Percentiles rank a stretch among this genome's conserved stretches.
phyloP scores from a whole-genome alignment of 2,329 filamentous ascomycete genomes.

The Cytospora mali region DNA sequence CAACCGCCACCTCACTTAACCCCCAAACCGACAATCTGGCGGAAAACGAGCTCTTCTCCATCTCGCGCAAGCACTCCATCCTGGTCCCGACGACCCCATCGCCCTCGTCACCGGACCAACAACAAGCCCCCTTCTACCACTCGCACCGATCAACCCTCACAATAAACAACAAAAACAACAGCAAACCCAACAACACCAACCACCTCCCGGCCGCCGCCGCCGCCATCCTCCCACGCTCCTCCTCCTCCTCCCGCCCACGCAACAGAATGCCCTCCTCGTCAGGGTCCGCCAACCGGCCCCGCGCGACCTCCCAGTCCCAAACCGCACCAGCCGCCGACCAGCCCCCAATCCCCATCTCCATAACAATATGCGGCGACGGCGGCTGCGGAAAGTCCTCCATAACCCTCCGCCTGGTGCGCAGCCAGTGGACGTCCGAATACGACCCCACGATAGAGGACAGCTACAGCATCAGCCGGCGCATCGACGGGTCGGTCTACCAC shows the following conservation, averaged over 20 bases:
- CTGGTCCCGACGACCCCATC: conserved; percentile 24
- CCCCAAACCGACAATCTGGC: conserved; percentile 25
- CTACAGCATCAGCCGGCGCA: conserved; percentile 77
- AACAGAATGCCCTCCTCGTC: conserved; percentile 27
- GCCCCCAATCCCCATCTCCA: conserved; percentile 62
- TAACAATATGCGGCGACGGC: conserved; percentile 85
- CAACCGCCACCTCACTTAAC: too few species aligned
- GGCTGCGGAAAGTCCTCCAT: conserved; percentile 86
- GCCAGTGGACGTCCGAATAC: conserved; percentile 82
- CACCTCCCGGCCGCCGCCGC: background rate
- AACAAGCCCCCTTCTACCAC: conserved; percentile 17
- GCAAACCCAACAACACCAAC: background rate
- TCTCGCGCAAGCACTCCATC: conserved; percentile 29
- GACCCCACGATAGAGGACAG: conserved; percentile 83
- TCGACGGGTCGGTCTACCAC: conserved; percentile 81
- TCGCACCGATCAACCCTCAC: conserved; percentile 24
- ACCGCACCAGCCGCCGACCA: conserved; percentile 32
- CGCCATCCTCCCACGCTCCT: conserved; percentile 8
- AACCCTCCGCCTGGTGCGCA: conserved; percentile 78
- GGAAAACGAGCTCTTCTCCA: conserved; percentile 26
- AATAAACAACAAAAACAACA: too few species aligned
- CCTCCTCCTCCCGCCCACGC: conserved; percentile 7
- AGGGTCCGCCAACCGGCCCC: conserved; percentile 20
- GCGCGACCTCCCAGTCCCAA: conserved; percentile 20
- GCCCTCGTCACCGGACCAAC: conserved; percentile 19